These are phyloP conservation scores for Dendrobium officinale DNA, from an alignment of 106 monocot species.

Conservation along the genomic window DNA sequence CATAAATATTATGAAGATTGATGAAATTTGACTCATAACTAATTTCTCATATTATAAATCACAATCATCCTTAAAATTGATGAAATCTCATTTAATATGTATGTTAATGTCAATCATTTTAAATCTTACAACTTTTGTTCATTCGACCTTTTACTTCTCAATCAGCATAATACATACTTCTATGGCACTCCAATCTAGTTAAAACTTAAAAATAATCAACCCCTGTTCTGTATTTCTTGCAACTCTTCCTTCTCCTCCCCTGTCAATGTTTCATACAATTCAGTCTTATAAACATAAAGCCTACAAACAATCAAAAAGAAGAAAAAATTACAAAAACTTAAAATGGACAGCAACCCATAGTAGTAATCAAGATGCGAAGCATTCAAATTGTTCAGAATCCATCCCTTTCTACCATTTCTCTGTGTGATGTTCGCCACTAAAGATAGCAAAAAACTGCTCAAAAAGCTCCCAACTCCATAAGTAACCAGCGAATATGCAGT, in stretches of 20 bases:
- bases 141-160: neutral
- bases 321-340: slow-evolving; percentile 19
- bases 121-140: neutral
- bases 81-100: too few relatives aligned
- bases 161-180: neutral
- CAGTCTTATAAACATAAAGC: slow-evolving; percentile 23
- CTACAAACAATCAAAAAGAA: slow-evolving; percentile 21
- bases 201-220: neutral
- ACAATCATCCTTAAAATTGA: too few relatives aligned
- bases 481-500: neutral
- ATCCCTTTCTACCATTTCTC: slow-evolving; percentile 19
- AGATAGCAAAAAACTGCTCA: slow-evolving; percentile 5
- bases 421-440: slow-evolving; percentile 10
- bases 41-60: too few relatives aligned
- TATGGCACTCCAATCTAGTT: neutral
- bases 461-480: slow-evolving; percentile 7
- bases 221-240: neutral
- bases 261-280: slow-evolving; percentile 10
- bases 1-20: too few relatives aligned
- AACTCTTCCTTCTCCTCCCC: neutral
- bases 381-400: slow-evolving; percentile 31
- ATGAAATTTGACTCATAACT: too few relatives aligned
- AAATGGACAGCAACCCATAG: slow-evolving; percentile 21
- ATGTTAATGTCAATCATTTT: too few relatives aligned
- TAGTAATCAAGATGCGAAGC: slow-evolving; percentile 38